A percentile compares a stretch with the other conserved stretches of the same genome.
Evolutionary conservation across 306 rosid species (phyloP).

Genomic region (Prunus salicina): DNA sequence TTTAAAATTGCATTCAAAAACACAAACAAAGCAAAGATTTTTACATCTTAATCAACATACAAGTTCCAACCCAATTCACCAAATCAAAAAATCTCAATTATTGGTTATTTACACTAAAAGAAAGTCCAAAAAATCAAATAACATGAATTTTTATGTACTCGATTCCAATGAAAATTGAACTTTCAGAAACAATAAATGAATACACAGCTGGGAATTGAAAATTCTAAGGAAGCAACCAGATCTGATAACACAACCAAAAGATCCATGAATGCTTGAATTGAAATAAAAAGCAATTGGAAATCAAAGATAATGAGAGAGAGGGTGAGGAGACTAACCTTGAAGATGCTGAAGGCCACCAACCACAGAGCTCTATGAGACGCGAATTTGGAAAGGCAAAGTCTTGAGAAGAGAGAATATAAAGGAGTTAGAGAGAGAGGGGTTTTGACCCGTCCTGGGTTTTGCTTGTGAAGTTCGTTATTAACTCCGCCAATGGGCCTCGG

Average conservation of each 20-base stretch:
- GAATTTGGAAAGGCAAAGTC: neutral
- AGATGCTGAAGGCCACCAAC: neutral
- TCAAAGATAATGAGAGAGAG: neutral
- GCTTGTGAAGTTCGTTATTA: constrained; percentile 8
- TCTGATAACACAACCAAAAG: neutral
- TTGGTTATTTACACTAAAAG: neutral
- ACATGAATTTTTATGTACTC: neutral
- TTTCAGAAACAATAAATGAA: neutral
- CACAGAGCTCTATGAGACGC: neutral
- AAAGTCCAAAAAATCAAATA: neutral
- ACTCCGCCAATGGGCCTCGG: constrained; percentile 36
- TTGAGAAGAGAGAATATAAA: neutral
- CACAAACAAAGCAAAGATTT: neutral
- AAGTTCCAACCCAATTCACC: neutral
- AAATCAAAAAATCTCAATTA: neutral
- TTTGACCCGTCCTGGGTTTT: constrained; percentile 8
- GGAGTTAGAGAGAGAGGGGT: neutral
- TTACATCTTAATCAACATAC: neutral
- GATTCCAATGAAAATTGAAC: neutral
- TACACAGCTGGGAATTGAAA: neutral
- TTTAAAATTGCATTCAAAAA: neutral
- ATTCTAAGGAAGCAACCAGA: neutral
- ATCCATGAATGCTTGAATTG: neutral
- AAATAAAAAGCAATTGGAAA: neutral
- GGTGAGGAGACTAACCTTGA: neutral